Base-by-base conservation (phyloP, 805 yeast species). In the Candida pini region DNA sequence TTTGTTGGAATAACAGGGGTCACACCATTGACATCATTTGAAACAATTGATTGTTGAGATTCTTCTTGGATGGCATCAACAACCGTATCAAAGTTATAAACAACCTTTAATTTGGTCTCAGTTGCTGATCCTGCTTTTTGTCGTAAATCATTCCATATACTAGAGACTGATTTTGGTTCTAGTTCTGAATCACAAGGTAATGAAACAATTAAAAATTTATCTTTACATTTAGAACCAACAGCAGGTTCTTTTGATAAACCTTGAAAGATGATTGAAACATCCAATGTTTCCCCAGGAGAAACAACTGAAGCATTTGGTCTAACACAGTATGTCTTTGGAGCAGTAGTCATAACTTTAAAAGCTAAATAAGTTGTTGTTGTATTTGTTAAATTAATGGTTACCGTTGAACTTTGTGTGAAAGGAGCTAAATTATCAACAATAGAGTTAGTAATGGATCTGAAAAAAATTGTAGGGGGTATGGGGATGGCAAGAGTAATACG, bases 321-420 rank as follows among this genome's bases (percentile, higher is more conserved):
- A 34, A 92, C 97, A 61, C 96, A 86, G 69, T 89, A 73, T 61
- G 86, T 69, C 61, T 86, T 89, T 41, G 98, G 98, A 8, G 97
- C 97, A 6, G 98, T 92, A 30, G 98, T 90, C 66, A 90, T 92
- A 55, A 92, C 97, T 67, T 92, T 92, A 71, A 87, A 92, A 20
- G 96, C 96, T 51, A 76, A 63, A 21, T 77, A 64, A 35, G 68
- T 68, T 12, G 74, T 60, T 17, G 57, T 41, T 49, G 78, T 80
- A 58, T 83, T 82, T 26, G 68, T 58, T 44, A 79, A 69, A 29
- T 64, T 58, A 50, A 79, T 66, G 37, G 68, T 63, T 55, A 79
- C 81, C 13, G 92, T 81, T 28, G 81, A 73, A 47, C 82, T 78
- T 48, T 73, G 70, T 46, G 83, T 73, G 57, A 86, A 78, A 28